Base-by-base conservation (phyloP, 345 rosid genomes). In the Gynandropsis gynandra region DNA sequence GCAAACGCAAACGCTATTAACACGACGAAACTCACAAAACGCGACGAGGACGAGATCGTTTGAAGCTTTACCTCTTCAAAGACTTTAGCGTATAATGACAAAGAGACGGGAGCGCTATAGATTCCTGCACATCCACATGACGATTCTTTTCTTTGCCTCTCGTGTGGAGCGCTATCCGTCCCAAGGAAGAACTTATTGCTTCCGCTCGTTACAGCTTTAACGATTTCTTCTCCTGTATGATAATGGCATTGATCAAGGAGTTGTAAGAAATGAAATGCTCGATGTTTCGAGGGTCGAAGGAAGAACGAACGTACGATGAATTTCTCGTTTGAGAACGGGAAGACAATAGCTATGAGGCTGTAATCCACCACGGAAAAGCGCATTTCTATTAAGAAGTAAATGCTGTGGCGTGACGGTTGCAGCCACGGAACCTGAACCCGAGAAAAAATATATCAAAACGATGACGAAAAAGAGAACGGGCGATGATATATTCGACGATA, bases 111-210 rank as follows among this genome's bases (percentile, higher is more conserved):
- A 37, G 95, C 92, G 50, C 63, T 86, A 67, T 73, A 82, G 54
- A 86, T 80, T 47, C 97, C 97, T 65, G 97, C 97, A 72, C 98
- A 92, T 44, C 98, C 95, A 27, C 93, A 85, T 1, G 94, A 29
- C 57, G 93, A 59, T 65, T 92, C 98, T 62, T 92, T 92, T 61
- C 69, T 80, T 56, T 1, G 65, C 61, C 70, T 74, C 65, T 92
- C 98, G 63, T 92, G 98, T 42, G 97, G 95, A 67, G 97, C 96
- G 76, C 97, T 92, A 69, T 92, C 98, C 59, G 98, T 87, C 54
- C 98, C 98, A 18, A 92, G 85, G 81, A 92, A 87, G 64, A 82
- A 82, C 46, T 56, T 81, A 66, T 74, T 85, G 63, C 78, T 87
- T 55, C 97, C 97, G 55, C 98, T 76, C 14, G 96, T 92, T 70